Conservation (phyloP, 106 monocot genomes). For the Gastrodia elata region DNA sequence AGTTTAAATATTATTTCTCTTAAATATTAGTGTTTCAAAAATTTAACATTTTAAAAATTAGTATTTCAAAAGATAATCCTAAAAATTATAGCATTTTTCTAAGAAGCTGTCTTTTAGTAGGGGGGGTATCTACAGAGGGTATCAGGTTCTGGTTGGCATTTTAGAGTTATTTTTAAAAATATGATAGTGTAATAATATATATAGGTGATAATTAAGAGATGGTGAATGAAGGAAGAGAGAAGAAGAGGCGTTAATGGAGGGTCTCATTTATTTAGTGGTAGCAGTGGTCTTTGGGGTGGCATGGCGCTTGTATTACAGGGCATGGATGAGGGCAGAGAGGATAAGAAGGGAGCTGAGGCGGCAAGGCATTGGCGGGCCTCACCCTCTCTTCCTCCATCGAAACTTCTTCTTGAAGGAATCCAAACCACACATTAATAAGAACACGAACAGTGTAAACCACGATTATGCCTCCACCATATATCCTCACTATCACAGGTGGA, state of each 20-base stretch:
- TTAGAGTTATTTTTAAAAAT: no score
- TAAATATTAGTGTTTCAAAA: no score
- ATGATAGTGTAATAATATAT: no score
- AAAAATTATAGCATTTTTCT: no score
- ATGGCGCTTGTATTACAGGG: slow-evolving; percentile 14
- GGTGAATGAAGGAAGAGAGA: not conserved
- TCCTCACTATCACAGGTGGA: slow-evolving; percentile 48
- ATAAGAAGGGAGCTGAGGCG: slow-evolving; percentile 26
- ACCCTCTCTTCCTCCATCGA: slow-evolving; percentile 33
- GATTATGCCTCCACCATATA: slow-evolving; percentile 29
- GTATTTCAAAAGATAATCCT: no score
- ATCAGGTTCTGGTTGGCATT: no score
- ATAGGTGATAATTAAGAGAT: not conserved
- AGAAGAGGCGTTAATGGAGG: not conserved
- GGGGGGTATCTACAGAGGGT: no score
- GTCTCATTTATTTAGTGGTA: not conserved
- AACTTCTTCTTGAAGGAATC: slow-evolving; percentile 42
- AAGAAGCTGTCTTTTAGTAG: no score
- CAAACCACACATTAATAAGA: no score
- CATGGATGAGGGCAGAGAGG: slow-evolving; percentile 29
- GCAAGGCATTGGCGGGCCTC: slow-evolving; percentile 60
- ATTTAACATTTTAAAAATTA: no score
- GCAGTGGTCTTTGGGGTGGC: not conserved
- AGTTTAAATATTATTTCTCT: no score
- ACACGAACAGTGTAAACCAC: slow-evolving; percentile 3